Conservation (phyloP, 1,284 basidiomycete genomes). For the Heterobasidion parviporum region DNA sequence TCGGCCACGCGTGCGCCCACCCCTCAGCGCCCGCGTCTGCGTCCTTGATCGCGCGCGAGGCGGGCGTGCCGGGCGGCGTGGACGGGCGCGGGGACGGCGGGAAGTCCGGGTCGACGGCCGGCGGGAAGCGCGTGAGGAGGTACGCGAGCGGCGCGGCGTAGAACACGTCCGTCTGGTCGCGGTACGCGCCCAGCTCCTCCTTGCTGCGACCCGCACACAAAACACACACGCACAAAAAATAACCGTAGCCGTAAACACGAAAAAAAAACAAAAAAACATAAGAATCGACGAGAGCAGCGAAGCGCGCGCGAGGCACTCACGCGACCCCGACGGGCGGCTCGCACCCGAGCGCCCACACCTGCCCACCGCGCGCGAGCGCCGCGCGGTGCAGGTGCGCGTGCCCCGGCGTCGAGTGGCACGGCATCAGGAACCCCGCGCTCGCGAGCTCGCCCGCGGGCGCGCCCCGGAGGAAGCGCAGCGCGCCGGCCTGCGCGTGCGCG, state of each 20-base stretch:
- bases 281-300: background rate
- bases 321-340: constrained; percentile 68
- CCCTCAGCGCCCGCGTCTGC: constrained; percentile 9
- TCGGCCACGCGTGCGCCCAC: constrained; percentile 75
- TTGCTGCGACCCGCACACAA: too few species aligned
- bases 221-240: too few species aligned
- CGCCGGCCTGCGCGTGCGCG: constrained; percentile 69
- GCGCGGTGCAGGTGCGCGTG: constrained; percentile 81
- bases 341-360: constrained; percentile 81
- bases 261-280: constrained; percentile 3
- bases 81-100: constrained; percentile 54
- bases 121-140: constrained; percentile 58
- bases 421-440: constrained; percentile 84
- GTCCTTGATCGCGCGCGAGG: constrained; percentile 8
- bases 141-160: constrained; percentile 70
- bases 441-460: constrained; percentile 41
- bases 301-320: background rate
- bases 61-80: constrained; percentile 40
- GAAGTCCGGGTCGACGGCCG: constrained; percentile 51
- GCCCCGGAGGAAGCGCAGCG: constrained; percentile 55
- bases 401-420: constrained; percentile 97
- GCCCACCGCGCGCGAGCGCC: constrained; percentile 41
- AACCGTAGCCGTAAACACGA: too few species aligned
- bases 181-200: constrained; percentile 49
- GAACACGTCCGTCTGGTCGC: constrained; percentile 82